Conservation (phyloP, 768 basidiomycete species). For the Serendipita sp. region DNA sequence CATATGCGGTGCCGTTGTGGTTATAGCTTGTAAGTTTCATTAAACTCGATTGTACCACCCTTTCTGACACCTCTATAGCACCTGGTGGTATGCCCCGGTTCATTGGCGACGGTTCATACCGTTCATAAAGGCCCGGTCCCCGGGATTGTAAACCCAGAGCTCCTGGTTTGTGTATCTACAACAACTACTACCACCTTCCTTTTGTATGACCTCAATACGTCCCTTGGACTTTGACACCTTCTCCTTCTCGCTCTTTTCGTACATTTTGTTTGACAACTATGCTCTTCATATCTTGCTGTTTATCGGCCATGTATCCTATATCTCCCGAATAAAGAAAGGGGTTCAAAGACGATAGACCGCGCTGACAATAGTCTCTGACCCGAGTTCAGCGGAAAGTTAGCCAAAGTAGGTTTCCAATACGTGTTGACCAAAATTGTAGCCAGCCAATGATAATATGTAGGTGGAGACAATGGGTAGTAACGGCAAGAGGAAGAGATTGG, state of each 20-base stretch:
- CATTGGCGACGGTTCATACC: background rate
- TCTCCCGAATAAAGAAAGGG: too few species aligned
- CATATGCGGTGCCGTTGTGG: constrained; percentile 5
- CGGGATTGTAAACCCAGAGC: background rate
- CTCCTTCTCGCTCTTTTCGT: background rate
- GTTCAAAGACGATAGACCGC: too few species aligned
- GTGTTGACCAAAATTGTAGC: constrained; percentile 78
- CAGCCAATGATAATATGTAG: constrained; percentile 73
- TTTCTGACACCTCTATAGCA: background rate
- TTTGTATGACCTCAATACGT: background rate
- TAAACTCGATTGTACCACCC: background rate
- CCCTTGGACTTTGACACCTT: background rate
- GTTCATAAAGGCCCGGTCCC: background rate
- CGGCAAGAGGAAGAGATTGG: constrained; percentile 81
- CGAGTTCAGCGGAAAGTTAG: constrained; percentile 14
- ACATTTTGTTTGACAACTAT: background rate
- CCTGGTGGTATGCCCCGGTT: constrained; percentile 2
- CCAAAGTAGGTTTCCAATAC: constrained; percentile 73
- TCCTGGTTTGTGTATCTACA: background rate
- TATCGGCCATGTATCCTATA: too few species aligned
- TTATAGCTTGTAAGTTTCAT: background rate
- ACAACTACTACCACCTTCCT: background rate
- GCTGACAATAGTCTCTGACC: too few species aligned
- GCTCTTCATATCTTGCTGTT: background rate
- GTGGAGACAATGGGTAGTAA: constrained; percentile 72